These are phyloP conservation scores for Lepidium didymum DNA, from an alignment of 345 rosid species.

Conservation along the genomic window DNA sequence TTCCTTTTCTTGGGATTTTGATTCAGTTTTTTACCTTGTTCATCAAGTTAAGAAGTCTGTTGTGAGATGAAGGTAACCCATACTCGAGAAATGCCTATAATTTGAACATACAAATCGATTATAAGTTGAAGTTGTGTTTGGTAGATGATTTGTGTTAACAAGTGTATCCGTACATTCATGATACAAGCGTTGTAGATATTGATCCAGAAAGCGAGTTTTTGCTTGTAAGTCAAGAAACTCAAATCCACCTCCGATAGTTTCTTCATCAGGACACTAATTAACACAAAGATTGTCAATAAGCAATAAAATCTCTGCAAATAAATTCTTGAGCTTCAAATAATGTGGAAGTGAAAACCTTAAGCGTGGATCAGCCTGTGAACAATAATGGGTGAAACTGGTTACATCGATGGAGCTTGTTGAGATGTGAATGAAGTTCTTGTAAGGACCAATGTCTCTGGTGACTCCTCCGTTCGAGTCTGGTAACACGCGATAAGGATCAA, in stretches of 20 bases:
- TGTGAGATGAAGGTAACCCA: constrained; percentile 80
- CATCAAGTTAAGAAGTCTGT: constrained; percentile 66
- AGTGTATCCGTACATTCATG: constrained; percentile 81
- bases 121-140: not conserved
- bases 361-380: constrained; percentile 30
- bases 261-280: constrained; percentile 54
- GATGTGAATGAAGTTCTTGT: constrained; percentile 73
- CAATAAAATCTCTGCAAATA: no score
- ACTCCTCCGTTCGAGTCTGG: constrained; percentile 44
- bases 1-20: not conserved
- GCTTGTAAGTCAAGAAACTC: constrained; percentile 72
- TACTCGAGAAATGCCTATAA: constrained; percentile 83
- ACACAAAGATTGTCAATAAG: not conserved
- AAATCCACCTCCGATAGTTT: constrained; percentile 58
- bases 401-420: constrained; percentile 48
- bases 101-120: not conserved
- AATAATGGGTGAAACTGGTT: constrained; percentile 33
- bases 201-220: constrained; percentile 94
- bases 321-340: not conserved
- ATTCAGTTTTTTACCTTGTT: constrained; percentile 49
- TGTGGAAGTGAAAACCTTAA: constrained; percentile 36
- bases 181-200: constrained; percentile 81
- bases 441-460: constrained; percentile 64
- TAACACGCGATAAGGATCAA: constrained; percentile 62
- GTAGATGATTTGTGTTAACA: not conserved